A percentile compares a stretch with the other conserved stretches of the same genome.
Evolutionary conservation across 2,329 filamentous ascomycete species (phyloP).

Genomic region (Neodidymelliopsis sp.): DNA sequence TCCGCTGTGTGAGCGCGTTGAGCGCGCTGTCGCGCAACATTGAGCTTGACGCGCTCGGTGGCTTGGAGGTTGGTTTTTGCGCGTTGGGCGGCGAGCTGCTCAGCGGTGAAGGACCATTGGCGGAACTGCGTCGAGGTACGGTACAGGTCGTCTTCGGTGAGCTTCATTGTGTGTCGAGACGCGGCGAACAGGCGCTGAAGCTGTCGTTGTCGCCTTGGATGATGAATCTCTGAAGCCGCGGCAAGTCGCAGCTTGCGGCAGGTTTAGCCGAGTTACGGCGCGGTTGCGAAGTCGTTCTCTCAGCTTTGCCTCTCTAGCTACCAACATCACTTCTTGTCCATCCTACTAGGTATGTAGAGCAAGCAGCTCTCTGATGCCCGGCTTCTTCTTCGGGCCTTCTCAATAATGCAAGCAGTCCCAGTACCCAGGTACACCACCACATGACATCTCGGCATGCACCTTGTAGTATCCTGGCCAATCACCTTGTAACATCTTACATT

Average conservation of each 20-base stretch:
- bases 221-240: constrained; percentile 1
- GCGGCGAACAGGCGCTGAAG: constrained; percentile 13
- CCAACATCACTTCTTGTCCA: constrained; percentile 5
- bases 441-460: constrained; percentile 7
- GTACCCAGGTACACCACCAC: constrained; percentile 4
- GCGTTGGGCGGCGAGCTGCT: constrained; percentile 75
- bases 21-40: constrained; percentile 60
- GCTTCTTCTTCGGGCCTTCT: constrained; percentile 5
- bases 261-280: constrained; percentile 25
- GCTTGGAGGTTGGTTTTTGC: constrained; percentile 81
- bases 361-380: constrained; percentile 6
- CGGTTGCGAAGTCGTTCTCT: background rate
- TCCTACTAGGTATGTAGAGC: too few relatives aligned
- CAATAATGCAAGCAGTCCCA: background rate
- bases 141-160: constrained; percentile 93
- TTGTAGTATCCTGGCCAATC: constrained; percentile 9
- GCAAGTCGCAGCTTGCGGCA: too few relatives aligned
- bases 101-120: constrained; percentile 88
- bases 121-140: constrained; percentile 88
- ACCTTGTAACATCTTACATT: background rate
- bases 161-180: constrained; percentile 39
- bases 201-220: constrained; percentile 12
- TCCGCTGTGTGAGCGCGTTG: constrained; percentile 46
- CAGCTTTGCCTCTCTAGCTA: background rate
- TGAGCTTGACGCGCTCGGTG: constrained; percentile 68